phyloP scores from a whole-genome alignment of 1,284 basidiomycete genomes.

The Malassezia arunalokei region DNA sequence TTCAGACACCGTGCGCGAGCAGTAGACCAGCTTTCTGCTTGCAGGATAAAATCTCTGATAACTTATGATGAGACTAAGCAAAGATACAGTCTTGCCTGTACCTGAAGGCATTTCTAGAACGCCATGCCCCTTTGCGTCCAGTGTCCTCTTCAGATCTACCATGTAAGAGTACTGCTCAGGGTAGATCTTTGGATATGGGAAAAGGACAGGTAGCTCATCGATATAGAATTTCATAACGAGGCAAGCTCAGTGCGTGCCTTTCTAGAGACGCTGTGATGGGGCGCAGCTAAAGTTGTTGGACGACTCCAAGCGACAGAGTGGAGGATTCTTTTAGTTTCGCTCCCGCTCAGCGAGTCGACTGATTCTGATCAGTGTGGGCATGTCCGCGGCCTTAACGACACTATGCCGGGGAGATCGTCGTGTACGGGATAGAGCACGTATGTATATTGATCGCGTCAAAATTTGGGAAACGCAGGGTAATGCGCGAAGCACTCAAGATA shows the following conservation, averaged over 20 bases:
- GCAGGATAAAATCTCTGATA: constrained; percentile 95
- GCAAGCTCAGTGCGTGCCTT: neutral
- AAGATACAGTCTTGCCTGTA: constrained; percentile 94
- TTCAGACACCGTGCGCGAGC: constrained; percentile 98
- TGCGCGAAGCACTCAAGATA: constrained; percentile 10
- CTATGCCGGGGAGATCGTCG: constrained; percentile 12
- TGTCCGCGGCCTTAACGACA: constrained; percentile 2
- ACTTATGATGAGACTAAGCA: constrained; percentile 88
- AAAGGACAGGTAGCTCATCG: constrained; percentile 59
- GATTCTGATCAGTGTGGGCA: neutral
- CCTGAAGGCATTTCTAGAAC: constrained; percentile 99
- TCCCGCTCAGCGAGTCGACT: neutral
- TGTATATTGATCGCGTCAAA: constrained; percentile 13
- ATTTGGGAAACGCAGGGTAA: constrained; percentile 16
- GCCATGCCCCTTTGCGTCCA: constrained; percentile 86
- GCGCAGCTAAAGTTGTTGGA: neutral
- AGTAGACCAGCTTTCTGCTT: constrained; percentile 90
- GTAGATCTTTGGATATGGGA: constrained; percentile 49
- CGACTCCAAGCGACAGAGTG: no score
- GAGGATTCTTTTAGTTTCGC: neutral
- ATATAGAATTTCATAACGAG: constrained; percentile 80
- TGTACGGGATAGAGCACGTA: constrained; percentile 11
- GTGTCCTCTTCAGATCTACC: constrained; percentile 91
- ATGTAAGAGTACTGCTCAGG: constrained; percentile 97
- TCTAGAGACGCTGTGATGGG: neutral